These are phyloP conservation scores for Spiromastix sp. DNA, from an alignment of 2,329 filamentous ascomycete species.

Conservation along the genomic window DNA sequence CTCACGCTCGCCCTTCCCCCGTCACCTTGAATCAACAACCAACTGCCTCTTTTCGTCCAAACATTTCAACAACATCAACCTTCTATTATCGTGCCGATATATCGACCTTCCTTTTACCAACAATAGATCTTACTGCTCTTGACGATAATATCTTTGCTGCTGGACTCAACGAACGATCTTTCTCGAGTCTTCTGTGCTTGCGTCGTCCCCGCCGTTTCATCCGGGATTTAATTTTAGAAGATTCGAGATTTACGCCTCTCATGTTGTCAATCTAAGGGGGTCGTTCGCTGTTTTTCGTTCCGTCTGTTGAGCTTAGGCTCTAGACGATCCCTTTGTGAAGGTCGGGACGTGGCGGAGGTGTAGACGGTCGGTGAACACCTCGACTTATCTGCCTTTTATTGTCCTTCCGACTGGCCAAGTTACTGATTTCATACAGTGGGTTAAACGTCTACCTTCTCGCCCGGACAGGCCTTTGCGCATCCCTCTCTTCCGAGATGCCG, in stretches of 20 bases:
- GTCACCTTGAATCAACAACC: too few species aligned
- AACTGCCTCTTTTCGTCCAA: too few species aligned
- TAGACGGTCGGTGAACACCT: constrained; percentile 31
- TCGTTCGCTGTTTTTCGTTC: too few species aligned
- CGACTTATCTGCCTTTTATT: constrained; percentile 4
- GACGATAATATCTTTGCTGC: too few species aligned
- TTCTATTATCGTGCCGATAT: too few species aligned
- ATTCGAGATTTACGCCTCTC: constrained; percentile 19
- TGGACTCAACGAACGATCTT: too few species aligned
- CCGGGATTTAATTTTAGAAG: too few species aligned
- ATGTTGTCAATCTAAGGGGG: constrained; percentile 33
- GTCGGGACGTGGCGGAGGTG: constrained; percentile 29
- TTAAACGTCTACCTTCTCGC: constrained; percentile 27
- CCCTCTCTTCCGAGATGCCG: constrained; percentile 26
- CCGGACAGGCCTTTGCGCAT: constrained; percentile 19
- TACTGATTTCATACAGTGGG: constrained; percentile 12
- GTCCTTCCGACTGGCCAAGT: constrained; percentile 8
- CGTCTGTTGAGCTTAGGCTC: constrained; percentile 29
- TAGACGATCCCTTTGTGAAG: constrained; percentile 27
- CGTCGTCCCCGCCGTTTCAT: too few species aligned
- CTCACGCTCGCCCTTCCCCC: constrained; percentile 17
- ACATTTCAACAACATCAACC: too few species aligned
- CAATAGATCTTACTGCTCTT: too few species aligned
- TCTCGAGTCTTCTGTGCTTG: too few species aligned
- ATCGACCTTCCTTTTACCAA: too few species aligned